Evolutionary conservation across 1,139 yeast genomes (phyloP), one percentile per base, ranked within the genome.

Genomic region (Nakaseomyces kungkrabaensis): DNA sequence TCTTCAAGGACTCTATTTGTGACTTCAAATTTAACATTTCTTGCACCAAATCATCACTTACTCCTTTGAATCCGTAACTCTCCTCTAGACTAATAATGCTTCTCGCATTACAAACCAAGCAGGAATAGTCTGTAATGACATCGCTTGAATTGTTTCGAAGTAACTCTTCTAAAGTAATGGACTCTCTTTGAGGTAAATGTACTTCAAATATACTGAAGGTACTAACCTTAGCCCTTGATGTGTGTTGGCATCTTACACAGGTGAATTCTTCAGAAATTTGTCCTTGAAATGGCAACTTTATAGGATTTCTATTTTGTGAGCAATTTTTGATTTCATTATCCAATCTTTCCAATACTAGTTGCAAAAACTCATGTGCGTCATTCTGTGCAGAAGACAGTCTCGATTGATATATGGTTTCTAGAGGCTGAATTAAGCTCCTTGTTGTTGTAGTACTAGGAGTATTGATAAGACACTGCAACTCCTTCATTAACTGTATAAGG

Each of bases 351-450:
- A 89, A 71, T 37, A 90, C 74, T 50, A 87, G 67, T 61, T 87
- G 95, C 33, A 92, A 77, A 54, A 92, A 73, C 61, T 92, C 98
- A 58, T 92, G 97, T 0, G 97, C 96, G 69, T 90, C 97, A 59
- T 90, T 96, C 67, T 92, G 98, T 43, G 79, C 78, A 34, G 89
- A 71, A 1, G 95, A 82, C 33, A 92, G 82, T 57, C 79, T 80
- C 5, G 90, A 82, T 52, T 81, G 77, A 68, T 83, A 85, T n/a
- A 85, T 82, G n/a, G 68, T 67, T 62, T 90, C 97, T 51, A 90
- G 68, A 10, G 79, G 81, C 50, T 77, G 82, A 26, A 90, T 69
- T 51, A 88, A 76, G 1, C 87, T 82, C 92, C 95, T 84, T 0
- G 88, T 92, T 0, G 89, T 79, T 4, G 82, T 69, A 3, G 82